Evolutionary conservation across 2,329 filamentous ascomycete genomes (phyloP), one percentile per base, ranked within the genome.

Genomic region (Neofusicoccum sp.): DNA sequence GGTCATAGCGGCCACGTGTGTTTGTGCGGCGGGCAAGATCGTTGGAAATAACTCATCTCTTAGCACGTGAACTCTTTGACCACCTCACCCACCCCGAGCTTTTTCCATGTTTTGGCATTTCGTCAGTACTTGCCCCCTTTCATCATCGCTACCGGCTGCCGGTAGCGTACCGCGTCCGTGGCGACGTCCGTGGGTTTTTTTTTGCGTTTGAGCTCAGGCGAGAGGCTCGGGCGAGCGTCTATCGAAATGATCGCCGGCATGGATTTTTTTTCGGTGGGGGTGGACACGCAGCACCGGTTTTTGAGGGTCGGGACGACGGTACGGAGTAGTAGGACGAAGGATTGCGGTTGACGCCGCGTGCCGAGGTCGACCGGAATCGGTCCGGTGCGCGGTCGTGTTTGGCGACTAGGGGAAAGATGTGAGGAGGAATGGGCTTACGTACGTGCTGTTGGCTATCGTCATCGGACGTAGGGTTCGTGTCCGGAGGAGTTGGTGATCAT

Each of bases 171-270:
- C 20, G 20, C 20, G 20, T 20, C 20, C 20, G 20, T 20, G 20
- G 20, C 20, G 20, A 20, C 20, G 20, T 20, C 20, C 20, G 20
- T 20, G 20, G 20, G 20, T 20, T 20, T 20, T 20, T 20, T 20
- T 20, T 20, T 20, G 20, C 20, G 20, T 20, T 20, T 20, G 20
- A 1, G 20, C 20, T 20, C 20, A 20, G 20, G 20, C 20, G 20
- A 20, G 20, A 20, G 20, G 20, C 20, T 20, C 20, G 20, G 20
- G 45, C 14, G 28, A 12, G 28, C 34, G 45, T 33, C 30, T 34
- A 48, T 48, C 45, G 28, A 34, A 48, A 48, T 48, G 45, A 48
- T 48, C 45, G 28, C 6, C 45, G 45, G 45, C 30, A 48, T 48
- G 45, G 45, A 40, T 40, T 4, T 40, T n/a, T 40, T 20, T 40